Evolutionary conservation across 2,329 filamentous ascomycete species (phyloP).

Genomic region (Lomentospora prolificans): DNA sequence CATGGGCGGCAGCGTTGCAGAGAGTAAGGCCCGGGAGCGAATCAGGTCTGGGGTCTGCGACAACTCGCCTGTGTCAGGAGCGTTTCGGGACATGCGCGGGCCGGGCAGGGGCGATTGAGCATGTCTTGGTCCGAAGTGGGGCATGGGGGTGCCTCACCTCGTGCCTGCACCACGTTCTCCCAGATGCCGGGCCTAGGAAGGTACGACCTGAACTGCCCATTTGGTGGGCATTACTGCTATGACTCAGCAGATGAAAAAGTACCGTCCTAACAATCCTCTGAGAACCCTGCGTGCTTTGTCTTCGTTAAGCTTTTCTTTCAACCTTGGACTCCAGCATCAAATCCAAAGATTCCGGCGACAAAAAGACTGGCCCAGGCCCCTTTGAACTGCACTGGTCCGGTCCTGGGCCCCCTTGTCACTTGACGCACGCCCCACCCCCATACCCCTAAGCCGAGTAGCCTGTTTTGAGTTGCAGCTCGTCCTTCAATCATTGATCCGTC

Average conservation of each 20-base stretch:
- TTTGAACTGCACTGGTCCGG: background rate
- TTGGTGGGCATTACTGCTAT: background rate
- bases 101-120: background rate
- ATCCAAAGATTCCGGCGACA: no score
- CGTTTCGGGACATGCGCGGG: constrained; percentile 7
- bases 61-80: constrained; percentile 7
- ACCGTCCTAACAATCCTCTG: background rate
- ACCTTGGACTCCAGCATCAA: no score
- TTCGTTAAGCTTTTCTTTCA: background rate
- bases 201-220: background rate
- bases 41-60: constrained; percentile 7
- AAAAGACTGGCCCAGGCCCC: background rate
- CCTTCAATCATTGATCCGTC: constrained; percentile 1
- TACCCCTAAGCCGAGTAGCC: background rate
- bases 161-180: background rate
- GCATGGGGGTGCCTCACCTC: no score
- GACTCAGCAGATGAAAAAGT: background rate
- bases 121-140: background rate
- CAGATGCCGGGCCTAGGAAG: background rate
- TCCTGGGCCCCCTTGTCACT: background rate
- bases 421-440: background rate
- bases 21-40: background rate
- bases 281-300: background rate
- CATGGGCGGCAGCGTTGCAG: background rate
- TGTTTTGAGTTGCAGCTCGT: constrained; percentile 2